phyloP scores from a whole-genome alignment of 257 asterid species.

The Solanum clarkiae region DNA sequence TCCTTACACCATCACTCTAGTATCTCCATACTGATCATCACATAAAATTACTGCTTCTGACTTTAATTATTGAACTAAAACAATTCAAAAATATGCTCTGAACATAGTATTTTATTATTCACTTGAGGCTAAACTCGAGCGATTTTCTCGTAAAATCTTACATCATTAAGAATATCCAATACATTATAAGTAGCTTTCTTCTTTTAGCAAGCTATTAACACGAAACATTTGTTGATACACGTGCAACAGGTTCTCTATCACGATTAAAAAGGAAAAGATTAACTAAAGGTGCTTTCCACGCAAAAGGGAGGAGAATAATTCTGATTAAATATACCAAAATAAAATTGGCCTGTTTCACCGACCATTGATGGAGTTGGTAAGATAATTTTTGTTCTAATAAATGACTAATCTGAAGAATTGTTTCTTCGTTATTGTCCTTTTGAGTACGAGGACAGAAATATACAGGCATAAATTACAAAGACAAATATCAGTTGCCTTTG shows the following conservation, averaged over 20 bases:
- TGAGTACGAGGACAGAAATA: background rate
- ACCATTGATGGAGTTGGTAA: background rate
- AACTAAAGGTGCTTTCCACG: background rate
- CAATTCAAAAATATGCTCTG: background rate
- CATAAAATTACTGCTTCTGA: background rate
- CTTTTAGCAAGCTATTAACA: background rate
- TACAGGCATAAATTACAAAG: background rate
- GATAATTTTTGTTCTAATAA: background rate
- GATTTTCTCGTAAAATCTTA: background rate
- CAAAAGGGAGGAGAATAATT: background rate
- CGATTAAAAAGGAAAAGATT: background rate
- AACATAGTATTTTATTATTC: too few relatives aligned
- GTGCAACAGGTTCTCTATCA: background rate
- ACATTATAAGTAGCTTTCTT: too few relatives aligned
- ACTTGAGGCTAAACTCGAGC: too few relatives aligned
- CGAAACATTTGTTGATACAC: background rate
- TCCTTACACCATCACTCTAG: background rate
- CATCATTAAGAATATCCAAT: too few relatives aligned
- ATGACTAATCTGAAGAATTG: background rate
- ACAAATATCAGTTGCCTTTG: background rate
- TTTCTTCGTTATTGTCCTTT: background rate
- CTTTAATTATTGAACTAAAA: background rate
- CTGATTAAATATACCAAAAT: background rate
- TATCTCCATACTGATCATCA: background rate
- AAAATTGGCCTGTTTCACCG: background rate